phyloP scores from a whole-genome alignment of 495 filamentous ascomycete species.

The Bacidia rubella region DNA sequence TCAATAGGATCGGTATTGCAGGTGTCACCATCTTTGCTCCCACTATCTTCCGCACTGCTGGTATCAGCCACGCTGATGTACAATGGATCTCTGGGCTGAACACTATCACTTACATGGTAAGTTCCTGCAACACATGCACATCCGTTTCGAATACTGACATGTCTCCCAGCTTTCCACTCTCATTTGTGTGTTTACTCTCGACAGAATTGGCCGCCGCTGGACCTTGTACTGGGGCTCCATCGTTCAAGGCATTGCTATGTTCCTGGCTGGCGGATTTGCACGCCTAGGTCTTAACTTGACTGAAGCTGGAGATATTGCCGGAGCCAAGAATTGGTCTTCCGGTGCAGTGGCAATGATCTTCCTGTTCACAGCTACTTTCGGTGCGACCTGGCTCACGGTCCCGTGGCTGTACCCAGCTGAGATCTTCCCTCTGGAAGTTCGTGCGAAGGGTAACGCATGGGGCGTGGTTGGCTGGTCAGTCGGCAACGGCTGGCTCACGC shows the following conservation, averaged over 20 bases:
- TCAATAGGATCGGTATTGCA: conserved; percentile 55
- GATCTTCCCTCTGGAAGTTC: conserved; percentile 55
- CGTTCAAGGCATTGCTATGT: conserved; percentile 38
- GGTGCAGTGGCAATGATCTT: conserved; percentile 57
- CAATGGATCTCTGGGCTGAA: conserved; percentile 60
- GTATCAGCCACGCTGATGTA: conserved; percentile 43
- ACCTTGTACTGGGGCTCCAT: conserved; percentile 46
- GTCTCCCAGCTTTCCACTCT: conserved; percentile 37
- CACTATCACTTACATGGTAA: conserved; percentile 48
- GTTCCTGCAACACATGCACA: neutral
- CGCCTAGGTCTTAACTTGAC: conserved; percentile 34
- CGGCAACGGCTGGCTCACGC: conserved; percentile 53
- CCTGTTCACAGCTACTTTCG: conserved; percentile 55
- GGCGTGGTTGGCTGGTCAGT: conserved; percentile 63
- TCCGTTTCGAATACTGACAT: conserved; percentile 16
- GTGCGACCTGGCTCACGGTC: conserved; percentile 59
- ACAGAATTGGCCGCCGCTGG: conserved; percentile 44
- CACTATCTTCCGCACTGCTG: conserved; percentile 55
- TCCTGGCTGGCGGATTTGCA: conserved; percentile 40
- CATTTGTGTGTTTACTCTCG: conserved; percentile 43
- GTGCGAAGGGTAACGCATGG: conserved; percentile 61
- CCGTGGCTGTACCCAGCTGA: conserved; percentile 62
- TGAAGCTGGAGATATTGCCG: conserved; percentile 18
- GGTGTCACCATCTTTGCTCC: conserved; percentile 56
- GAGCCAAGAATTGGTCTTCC: conserved; percentile 41